These are phyloP conservation scores for Beauveria pseudobassiana DNA, from an alignment of 2,329 filamentous ascomycete genomes.

Conservation along the genomic window DNA sequence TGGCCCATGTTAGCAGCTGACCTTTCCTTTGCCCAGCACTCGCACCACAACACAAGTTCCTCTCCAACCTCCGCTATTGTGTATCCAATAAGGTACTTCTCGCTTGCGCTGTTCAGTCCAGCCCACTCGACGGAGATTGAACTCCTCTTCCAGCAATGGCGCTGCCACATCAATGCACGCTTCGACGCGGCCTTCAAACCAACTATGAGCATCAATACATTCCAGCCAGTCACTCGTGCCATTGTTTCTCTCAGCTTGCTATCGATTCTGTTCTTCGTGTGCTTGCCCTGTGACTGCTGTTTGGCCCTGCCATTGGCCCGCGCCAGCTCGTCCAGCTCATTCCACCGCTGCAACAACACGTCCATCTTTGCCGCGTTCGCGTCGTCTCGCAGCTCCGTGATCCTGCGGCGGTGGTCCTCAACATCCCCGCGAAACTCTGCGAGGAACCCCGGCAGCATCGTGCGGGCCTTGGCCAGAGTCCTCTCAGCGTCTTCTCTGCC, in stretches of 20 bases:
- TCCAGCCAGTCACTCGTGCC: neutral
- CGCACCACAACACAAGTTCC: neutral
- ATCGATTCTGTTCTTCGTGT: neutral
- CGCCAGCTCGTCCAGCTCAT: neutral
- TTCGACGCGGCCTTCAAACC: neutral
- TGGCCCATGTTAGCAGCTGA: conserved; percentile 5
- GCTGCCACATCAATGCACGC: conserved; percentile 3
- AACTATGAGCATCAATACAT: conserved; percentile 1
- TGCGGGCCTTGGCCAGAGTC: neutral
- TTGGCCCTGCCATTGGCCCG: too few relatives aligned
- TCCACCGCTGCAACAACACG: neutral
- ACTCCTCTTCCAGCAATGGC: conserved; percentile 9
- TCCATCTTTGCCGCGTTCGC: neutral
- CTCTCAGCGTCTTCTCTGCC: neutral
- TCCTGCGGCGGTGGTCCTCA: neutral
- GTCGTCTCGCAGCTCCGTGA: neutral
- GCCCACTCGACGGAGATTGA: conserved; percentile 9
- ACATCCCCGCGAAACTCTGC: neutral
- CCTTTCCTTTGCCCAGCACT: neutral
- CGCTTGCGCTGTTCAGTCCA: neutral
- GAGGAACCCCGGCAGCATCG: neutral
- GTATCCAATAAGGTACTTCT: neutral
- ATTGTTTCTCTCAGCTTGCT: neutral
- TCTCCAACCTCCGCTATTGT: conserved; percentile 10
- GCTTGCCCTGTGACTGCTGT: neutral